These are phyloP conservation scores for Arthrinium phaeospermum DNA, from an alignment of 2,329 filamentous ascomycete genomes.

Conservation along the genomic window DNA sequence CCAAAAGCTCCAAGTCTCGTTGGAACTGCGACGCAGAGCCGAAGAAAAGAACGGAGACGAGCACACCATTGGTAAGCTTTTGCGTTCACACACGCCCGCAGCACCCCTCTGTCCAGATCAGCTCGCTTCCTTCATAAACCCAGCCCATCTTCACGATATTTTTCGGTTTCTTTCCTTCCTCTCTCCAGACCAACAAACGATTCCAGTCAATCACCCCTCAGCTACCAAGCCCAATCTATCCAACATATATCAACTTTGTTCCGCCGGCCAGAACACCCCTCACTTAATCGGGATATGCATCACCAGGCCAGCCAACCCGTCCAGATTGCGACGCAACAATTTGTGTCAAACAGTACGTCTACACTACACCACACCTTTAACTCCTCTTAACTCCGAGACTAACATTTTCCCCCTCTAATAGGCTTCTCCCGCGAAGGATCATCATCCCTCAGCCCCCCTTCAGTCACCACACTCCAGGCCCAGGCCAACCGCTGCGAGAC, in stretches of 20 bases:
- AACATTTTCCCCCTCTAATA: not conserved
- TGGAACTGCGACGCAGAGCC: not conserved
- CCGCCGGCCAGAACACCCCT: conserved; percentile 12
- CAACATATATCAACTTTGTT: not conserved
- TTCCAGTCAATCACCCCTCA: not conserved
- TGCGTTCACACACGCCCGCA: not conserved
- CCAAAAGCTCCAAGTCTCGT: not conserved
- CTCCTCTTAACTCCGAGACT: conserved; percentile 1
- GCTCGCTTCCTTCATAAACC: not conserved
- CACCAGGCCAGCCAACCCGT: conserved; percentile 13
- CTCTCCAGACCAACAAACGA: conserved; percentile 7
- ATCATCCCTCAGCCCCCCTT: conserved; percentile 14
- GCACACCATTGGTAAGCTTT: conserved; percentile 18
- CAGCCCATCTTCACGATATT: not conserved
- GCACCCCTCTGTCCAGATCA: not conserved
- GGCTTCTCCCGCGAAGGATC: conserved; percentile 12
- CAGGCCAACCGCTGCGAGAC: conserved; percentile 11
- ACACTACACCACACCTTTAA: not conserved
- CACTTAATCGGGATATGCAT: conserved; percentile 13
- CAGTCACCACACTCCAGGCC: not conserved
- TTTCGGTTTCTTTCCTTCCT: not conserved
- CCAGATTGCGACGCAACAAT: conserved; percentile 11
- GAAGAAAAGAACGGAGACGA: conserved; percentile 8
- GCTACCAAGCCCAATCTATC: not conserved
- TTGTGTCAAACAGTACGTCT: conserved; percentile 9